Evolutionary conservation across 768 basidiomycete species (phyloP).

Genomic region (Serendipita indica): DNA sequence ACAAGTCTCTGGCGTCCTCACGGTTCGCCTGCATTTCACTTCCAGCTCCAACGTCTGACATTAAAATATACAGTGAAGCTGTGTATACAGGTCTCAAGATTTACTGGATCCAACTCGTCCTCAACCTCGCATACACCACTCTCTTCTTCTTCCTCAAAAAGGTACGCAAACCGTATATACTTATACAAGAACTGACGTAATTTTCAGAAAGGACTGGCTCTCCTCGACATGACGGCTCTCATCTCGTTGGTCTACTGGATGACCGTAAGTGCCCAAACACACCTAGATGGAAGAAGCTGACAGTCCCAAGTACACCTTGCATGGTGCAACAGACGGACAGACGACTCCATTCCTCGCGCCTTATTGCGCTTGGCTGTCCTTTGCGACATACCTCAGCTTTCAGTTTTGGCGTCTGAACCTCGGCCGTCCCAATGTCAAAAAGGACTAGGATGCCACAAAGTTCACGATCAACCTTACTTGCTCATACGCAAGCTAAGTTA

Average conservation of each 20-base stretch:
- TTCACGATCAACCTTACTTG: too few relatives aligned
- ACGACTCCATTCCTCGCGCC: slow-evolving; percentile 47
- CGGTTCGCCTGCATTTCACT: slow-evolving; percentile 24
- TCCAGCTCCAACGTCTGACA: background rate
- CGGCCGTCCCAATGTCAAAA: slow-evolving; percentile 9
- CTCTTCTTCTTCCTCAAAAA: slow-evolving; percentile 44
- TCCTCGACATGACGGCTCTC: slow-evolving; percentile 39
- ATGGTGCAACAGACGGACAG: slow-evolving; percentile 30
- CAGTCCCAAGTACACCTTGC: slow-evolving; percentile 32
- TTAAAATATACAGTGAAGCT: slow-evolving; percentile 23
- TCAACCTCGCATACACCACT: slow-evolving; percentile 50
- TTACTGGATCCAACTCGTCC: slow-evolving; percentile 45
- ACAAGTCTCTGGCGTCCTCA: slow-evolving; percentile 25
- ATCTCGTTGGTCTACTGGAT: slow-evolving; percentile 42
- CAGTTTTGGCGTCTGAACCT: slow-evolving; percentile 45
- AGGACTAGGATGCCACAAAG: slow-evolving; percentile 5
- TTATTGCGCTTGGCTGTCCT: slow-evolving; percentile 52
- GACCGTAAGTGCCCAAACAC: slow-evolving; percentile 33
- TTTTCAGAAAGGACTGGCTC: slow-evolving; percentile 41
- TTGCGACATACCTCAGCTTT: slow-evolving; percentile 55
- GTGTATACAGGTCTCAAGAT: slow-evolving; percentile 35
- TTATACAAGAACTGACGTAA: too few relatives aligned
- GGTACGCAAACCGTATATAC: too few relatives aligned
- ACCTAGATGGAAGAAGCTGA: too few relatives aligned
- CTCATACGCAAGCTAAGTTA: too few relatives aligned